phyloP scores from a whole-genome alignment of 2,329 filamentous ascomycete genomes.

The Penicillium sp. region DNA sequence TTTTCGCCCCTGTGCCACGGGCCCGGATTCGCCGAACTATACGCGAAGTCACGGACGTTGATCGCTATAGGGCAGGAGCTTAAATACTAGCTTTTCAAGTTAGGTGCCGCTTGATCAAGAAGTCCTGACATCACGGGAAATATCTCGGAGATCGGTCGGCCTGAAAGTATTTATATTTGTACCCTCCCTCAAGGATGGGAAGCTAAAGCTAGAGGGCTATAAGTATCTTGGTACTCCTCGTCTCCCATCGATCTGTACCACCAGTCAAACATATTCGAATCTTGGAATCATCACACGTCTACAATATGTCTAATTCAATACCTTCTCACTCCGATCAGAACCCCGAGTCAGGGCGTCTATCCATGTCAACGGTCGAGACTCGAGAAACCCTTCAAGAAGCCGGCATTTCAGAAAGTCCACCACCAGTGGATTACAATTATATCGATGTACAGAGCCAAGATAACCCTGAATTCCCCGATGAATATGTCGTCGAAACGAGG shows the following conservation, averaged over 20 bases:
- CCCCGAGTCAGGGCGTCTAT: not conserved
- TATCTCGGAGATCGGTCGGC: constrained; percentile 23
- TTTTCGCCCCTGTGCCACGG: not conserved
- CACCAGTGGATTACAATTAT: constrained; percentile 31
- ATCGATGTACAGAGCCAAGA: constrained; percentile 25
- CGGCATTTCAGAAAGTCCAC: constrained; percentile 24
- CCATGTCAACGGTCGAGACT: constrained; percentile 17
- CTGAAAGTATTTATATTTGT: not conserved
- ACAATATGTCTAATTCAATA: constrained; percentile 10
- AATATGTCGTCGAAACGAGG: constrained; percentile 22
- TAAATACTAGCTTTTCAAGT: not conserved
- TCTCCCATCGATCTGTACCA: not conserved
- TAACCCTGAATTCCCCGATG: constrained; percentile 23
- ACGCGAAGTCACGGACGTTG: not conserved
- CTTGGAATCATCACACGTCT: not conserved
- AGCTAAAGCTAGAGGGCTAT: not conserved
- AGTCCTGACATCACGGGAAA: not conserved
- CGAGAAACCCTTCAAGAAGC: constrained; percentile 21
- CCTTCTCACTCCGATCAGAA: constrained; percentile 1
- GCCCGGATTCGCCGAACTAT: constrained; percentile 3
- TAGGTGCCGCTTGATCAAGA: not conserved
- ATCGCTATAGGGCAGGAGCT: not conserved
- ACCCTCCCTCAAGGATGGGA: not conserved
- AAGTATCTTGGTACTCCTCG: not conserved
- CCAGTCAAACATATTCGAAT: not conserved